phyloP scores from a whole-genome alignment of 805 yeast genomes.

The Nematodospora valgi region DNA sequence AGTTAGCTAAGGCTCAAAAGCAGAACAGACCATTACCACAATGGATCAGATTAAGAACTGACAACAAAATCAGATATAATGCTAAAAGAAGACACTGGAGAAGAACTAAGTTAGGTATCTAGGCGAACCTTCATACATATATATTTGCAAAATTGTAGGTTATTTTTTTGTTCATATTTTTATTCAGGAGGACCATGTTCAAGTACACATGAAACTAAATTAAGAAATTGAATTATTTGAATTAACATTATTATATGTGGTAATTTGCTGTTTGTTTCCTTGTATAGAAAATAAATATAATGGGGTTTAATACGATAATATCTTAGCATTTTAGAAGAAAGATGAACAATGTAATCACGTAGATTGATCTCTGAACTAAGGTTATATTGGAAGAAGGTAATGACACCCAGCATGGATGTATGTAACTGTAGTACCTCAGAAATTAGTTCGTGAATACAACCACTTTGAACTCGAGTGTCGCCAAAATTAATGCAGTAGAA shows the following conservation, averaged over 20 bases:
- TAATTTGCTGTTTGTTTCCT: neutral
- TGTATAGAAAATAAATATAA: slow-evolving; percentile 3
- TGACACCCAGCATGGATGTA: too few relatives aligned
- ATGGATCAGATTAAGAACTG: slow-evolving; percentile 98
- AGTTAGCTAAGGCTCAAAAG: slow-evolving; percentile 97
- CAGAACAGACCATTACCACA: slow-evolving; percentile 99
- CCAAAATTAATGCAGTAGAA: too few relatives aligned
- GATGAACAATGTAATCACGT: too few relatives aligned
- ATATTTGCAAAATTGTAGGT: slow-evolving; percentile 5
- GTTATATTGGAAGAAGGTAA: too few relatives aligned
- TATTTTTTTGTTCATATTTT: slow-evolving; percentile 1
- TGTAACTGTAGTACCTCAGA: too few relatives aligned
- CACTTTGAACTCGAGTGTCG: too few relatives aligned
- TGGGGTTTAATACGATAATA: slow-evolving; percentile 6
- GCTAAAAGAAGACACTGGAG: slow-evolving; percentile 99
- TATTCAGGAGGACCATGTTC: too few relatives aligned
- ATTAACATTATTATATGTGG: neutral
- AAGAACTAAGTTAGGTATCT: slow-evolving; percentile 98
- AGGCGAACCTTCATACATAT: slow-evolving; percentile 31
- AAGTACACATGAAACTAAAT: slow-evolving; percentile 1
- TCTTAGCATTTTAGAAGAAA: too few relatives aligned
- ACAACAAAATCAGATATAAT: slow-evolving; percentile 97
- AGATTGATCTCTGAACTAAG: too few relatives aligned
- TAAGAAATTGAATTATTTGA: neutral
- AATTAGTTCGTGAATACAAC: too few relatives aligned